Conservation (phyloP, 768 basidiomycete species). For the Galerina marginata region DNA sequence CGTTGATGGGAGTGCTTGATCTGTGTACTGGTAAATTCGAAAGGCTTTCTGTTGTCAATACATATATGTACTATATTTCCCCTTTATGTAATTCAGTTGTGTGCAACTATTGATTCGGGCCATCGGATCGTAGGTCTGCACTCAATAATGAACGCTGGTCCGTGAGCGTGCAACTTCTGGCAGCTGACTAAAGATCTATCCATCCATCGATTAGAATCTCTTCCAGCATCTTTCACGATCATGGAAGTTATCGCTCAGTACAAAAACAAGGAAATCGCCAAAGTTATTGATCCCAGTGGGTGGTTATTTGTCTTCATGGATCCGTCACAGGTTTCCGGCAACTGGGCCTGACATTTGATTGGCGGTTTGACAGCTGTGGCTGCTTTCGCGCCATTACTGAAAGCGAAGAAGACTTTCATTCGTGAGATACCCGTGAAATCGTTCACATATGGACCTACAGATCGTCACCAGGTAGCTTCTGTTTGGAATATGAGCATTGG, state of each 20-base stretch:
- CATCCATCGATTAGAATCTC: too few relatives aligned
- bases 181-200: background rate
- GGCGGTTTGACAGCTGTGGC: slow-evolving; percentile 42
- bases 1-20: too few relatives aligned
- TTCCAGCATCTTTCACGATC: background rate
- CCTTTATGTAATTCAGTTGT: too few relatives aligned
- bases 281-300: slow-evolving; percentile 32
- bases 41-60: too few relatives aligned
- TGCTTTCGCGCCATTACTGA: slow-evolving; percentile 56
- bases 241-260: slow-evolving; percentile 30
- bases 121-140: too few relatives aligned
- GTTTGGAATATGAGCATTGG: background rate
- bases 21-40: too few relatives aligned
- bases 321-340: background rate
- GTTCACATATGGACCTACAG: slow-evolving; percentile 60
- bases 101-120: too few relatives aligned
- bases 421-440: slow-evolving; percentile 52
- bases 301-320: slow-evolving; percentile 17
- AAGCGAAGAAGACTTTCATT: slow-evolving; percentile 52
- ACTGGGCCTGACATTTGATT: background rate
- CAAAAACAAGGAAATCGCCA: slow-evolving; percentile 24
- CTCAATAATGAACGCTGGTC: too few relatives aligned
- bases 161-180: background rate
- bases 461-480: slow-evolving; percentile 50
- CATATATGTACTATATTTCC: too few relatives aligned